Base-by-base conservation (phyloP, 805 yeast genomes). In the Ogataea paradorogensis region DNA sequence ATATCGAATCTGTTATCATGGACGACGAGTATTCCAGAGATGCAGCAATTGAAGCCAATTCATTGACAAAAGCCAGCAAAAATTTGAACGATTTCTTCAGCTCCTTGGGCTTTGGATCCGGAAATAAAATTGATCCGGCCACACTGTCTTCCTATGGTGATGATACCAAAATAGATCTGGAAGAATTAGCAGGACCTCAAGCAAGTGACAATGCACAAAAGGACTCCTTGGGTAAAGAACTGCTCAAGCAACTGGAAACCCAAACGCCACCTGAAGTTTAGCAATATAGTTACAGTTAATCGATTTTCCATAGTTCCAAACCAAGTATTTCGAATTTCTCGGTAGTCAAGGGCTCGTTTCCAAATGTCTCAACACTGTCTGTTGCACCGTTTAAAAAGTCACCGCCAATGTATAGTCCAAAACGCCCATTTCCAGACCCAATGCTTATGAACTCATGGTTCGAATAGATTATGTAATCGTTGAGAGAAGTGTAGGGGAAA, bases 361-460 rank as follows among this genome's bases (percentile, higher is more conserved):
- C 96, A 67, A 87, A 91, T 0, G 98, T 93, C 20, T 78, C 78
- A 37, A 91, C 84, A 2, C 78, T 72, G 53, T 79, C 81, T 21
- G 90, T 79, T 0, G 88, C 90, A 3, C 98, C 99, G 38, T 73
- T 72, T 40, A 74, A 66, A 29, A 91, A 69, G 30, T 81, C 77
- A 39, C 78, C 81, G 56, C 87, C 95, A 10, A 89, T 68, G 88
- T 95, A 91, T 11, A 93, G 67, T 0, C 97, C 98, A 61, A 88
- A 89, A 54, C 85, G 87, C 2, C 97, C 97, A 51, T 83, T 82
- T 1, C 96, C 95, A 0, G 95, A 91, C 1, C 98, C 99, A 51
- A 93, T 72, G 15, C 95, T 82, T 23, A 93, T 66, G 54, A 80
- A 88, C 18, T 76, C 71, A 45, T 79, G 78, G 30, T 89, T 84